Base-by-base conservation (phyloP, 2,329 filamentous ascomycete genomes). In the Amesomyces nigricolor region DNA sequence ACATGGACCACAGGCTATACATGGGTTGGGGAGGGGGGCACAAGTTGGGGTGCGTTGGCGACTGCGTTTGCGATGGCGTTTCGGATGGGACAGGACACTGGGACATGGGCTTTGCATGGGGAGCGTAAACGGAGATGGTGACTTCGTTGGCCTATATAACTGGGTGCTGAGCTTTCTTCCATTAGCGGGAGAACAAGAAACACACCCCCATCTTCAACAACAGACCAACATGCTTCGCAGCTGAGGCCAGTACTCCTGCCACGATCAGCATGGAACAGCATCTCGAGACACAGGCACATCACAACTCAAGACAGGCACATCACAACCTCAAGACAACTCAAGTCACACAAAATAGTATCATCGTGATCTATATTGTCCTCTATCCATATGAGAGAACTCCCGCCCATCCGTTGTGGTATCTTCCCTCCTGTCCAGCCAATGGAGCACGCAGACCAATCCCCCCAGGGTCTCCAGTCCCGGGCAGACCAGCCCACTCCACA, bases 381-480 rank as follows among this genome's bases (percentile, higher is more conserved):
- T 62, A 61, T 61, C 57, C 51, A 47, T 26, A 26, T 53, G 54
- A 58, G 56, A 58, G 42, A 58, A 58, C 54, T 58, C 53, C 54
- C 54, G 52, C 49, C 44, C 57, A 50, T 58, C 48, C 60, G 51
- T 61, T 7, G 45, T 38, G 60, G 60, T 63, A 63, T 64, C 62
- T 58, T 57, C 56, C 51, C 53, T 56, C 58, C 52, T 45, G 14
- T 60, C 51, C 53, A 50, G 58, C 57, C 53, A 35, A 51, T 47
- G 53, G 51, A 49, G 38, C 46, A 44, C 22, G 29, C 49, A 51
- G 54, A 51, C 59, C 53, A 47, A 44, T 51, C 60, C 58, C 54
- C 61, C 58, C 49, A 57, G 61, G 64, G 62, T 65, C 63, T 65
- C 64, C 64, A 61, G 58, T 64, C 63, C 63, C 54, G 51, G 43